These are phyloP conservation scores for Colletotrichum gigasporum DNA, from an alignment of 2,329 filamentous ascomycete genomes.

Conservation along the genomic window DNA sequence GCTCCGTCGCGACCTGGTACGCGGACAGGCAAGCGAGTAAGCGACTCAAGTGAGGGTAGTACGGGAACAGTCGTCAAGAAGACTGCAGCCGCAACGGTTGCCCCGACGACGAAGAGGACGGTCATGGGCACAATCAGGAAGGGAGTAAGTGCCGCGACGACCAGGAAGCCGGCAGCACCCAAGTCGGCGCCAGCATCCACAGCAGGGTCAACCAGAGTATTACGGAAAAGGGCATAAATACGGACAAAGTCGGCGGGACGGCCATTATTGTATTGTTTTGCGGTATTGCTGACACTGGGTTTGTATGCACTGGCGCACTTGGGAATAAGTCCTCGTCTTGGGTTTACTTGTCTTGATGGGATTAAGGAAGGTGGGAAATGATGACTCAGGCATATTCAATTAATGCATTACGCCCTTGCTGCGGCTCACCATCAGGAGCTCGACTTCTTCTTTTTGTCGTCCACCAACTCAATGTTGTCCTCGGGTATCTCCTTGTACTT, in stretches of 20 bases:
- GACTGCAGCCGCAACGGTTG: constrained; percentile 46
- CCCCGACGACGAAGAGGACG: constrained; percentile 57
- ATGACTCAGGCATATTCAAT: constrained; percentile 19
- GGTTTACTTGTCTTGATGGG: constrained; percentile 5
- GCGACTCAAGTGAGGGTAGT: constrained; percentile 72
- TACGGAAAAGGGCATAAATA: constrained; percentile 60
- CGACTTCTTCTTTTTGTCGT: constrained; percentile 90
- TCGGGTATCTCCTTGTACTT: constrained; percentile 91
- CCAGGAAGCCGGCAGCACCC: constrained; percentile 59
- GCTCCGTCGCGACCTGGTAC: constrained; percentile 49
- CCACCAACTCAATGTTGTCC: constrained; percentile 93
- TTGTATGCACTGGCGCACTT: constrained; percentile 1
- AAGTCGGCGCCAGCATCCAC: constrained; percentile 53
- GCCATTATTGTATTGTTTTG: background rate
- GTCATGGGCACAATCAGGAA: constrained; percentile 65
- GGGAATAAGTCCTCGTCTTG: background rate
- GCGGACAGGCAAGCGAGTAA: constrained; percentile 62
- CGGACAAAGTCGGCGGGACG: background rate
- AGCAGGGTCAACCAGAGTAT: constrained; percentile 59
- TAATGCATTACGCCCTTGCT: constrained; percentile 6
- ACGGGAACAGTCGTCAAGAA: constrained; percentile 72
- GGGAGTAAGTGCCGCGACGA: constrained; percentile 55
- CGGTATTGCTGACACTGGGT: background rate
- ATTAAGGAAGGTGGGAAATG: constrained; percentile 18
- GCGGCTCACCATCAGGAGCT: constrained; percentile 34